Conservation (phyloP, 306 rosid genomes). For the Trifolium dubium region DNA sequence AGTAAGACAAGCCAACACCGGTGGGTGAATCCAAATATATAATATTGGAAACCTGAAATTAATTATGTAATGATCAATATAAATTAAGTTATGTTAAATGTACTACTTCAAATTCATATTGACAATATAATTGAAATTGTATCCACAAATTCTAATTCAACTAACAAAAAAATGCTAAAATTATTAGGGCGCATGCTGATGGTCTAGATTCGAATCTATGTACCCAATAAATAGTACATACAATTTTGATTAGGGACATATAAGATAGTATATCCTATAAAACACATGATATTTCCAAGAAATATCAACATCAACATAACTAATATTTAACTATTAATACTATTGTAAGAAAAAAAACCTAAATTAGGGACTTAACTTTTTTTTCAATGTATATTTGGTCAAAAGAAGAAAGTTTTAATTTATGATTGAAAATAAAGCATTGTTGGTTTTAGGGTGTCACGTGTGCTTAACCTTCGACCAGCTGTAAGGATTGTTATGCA, state of each 20-base stretch:
- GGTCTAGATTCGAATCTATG: too few species aligned
- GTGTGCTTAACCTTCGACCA: constrained; percentile 73
- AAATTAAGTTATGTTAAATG: too few species aligned
- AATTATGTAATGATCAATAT: neutral
- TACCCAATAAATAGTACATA: too few species aligned
- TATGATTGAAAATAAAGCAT: constrained; percentile 6
- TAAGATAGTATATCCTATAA: too few species aligned
- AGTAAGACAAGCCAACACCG: constrained; percentile 88
- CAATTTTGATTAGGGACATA: too few species aligned
- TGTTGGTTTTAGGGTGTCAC: neutral
- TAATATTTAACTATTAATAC: neutral
- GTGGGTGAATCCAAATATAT: constrained; percentile 90
- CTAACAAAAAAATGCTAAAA: too few species aligned
- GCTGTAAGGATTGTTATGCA: constrained; percentile 80
- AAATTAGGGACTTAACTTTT: neutral
- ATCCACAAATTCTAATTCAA: too few species aligned
- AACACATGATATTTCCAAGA: too few species aligned
- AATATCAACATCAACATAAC: too few species aligned
- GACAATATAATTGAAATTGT: too few species aligned
- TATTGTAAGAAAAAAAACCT: neutral
- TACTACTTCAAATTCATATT: too few species aligned
- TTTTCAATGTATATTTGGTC: neutral
- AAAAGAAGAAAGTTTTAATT: neutral
- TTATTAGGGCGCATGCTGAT: too few species aligned
- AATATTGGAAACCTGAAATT: constrained; percentile 72